Evolutionary conservation across 2,329 filamentous ascomycete genomes (phyloP).

Genomic region (Teratosphaeria pseudoeucalypti): DNA sequence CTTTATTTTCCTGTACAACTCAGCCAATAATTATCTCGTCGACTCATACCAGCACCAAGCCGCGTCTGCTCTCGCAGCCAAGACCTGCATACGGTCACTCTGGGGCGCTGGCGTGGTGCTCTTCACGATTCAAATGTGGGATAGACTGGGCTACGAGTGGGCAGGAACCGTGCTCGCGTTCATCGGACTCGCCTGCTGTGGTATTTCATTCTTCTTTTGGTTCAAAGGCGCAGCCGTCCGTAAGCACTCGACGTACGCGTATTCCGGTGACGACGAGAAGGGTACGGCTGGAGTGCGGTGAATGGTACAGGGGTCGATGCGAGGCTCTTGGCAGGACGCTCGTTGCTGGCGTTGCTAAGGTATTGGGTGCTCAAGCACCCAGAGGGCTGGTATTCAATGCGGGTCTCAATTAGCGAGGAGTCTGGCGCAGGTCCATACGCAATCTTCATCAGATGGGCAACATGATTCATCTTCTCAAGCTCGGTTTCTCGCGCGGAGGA

Average conservation of each 20-base stretch:
- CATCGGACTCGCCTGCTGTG: slow-evolving; percentile 65
- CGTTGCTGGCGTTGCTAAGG: background rate
- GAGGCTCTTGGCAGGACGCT: background rate
- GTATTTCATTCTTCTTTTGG: slow-evolving; percentile 76
- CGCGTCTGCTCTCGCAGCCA: slow-evolving; percentile 39
- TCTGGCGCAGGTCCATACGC: background rate
- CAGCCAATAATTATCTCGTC: slow-evolving; percentile 39
- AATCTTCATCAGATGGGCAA: background rate
- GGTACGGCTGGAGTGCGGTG: slow-evolving; percentile 12
- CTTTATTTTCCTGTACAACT: slow-evolving; percentile 25
- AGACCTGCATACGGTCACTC: slow-evolving; percentile 28
- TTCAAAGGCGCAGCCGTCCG: slow-evolving; percentile 63
- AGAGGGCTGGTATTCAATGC: background rate
- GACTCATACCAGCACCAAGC: slow-evolving; percentile 64
- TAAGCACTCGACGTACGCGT: slow-evolving; percentile 61
- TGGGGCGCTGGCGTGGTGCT: slow-evolving; percentile 28
- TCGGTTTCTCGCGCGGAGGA: background rate
- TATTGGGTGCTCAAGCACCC: background rate
- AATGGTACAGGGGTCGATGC: background rate
- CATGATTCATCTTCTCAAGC: background rate
- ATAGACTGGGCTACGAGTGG: slow-evolving; percentile 28
- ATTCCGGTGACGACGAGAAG: slow-evolving; percentile 45
- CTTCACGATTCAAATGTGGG: slow-evolving; percentile 28
- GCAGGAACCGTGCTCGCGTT: slow-evolving; percentile 41
- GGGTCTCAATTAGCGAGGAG: background rate